Base-by-base conservation (phyloP, 2,329 filamentous ascomycete genomes). In the Calonectria montana region DNA sequence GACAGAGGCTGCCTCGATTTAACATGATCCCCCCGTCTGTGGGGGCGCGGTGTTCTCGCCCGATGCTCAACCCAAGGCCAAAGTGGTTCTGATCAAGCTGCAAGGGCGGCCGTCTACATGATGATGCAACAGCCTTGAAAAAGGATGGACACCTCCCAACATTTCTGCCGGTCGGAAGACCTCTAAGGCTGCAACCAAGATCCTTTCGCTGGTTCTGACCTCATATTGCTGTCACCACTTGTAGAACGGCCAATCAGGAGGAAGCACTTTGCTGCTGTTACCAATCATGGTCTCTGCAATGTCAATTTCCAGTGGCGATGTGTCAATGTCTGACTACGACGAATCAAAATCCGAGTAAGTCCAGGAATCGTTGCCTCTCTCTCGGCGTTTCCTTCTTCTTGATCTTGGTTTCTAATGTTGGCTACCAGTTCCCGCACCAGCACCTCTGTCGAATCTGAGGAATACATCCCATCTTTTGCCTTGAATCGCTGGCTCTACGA, bases 401-500 rank as follows among this genome's bases (percentile, higher is more conserved):
- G 7, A 13, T 39, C 21, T 39, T 5, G n/a, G n/a, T 59, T 57
- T 25, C 53, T 39, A 39, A 37, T 23, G 10, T 18, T 18, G 4
- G 7, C 13, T 15, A 16, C 0, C 25, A 66, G 47, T n/a, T 21
- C n/a, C 4, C n/a, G 23, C 23, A 66, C 35, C 63, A 2, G 45
- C 9, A 9, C 4, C 27, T 35, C 29, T 21, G 6, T 18, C 50
- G 50, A n/a, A 16, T 45, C 31, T 12, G 23, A 13, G 4, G 35
- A 48, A 6, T 21, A 53, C 10, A 31, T 15, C 10, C 21, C 65
- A 2, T 12, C 3, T 2, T 41, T 45, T 27, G 23, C 45, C 23
- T 48, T 68, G 9, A 63, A 63, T 39, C 25, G 57, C 21, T 68
- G 59, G 41, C 4, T 53, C 2, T 53, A 68, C 55, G 65, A 68